Evolutionary conservation across 1,284 basidiomycete genomes (phyloP).

Genomic region (Papiliotrema flavescens): DNA sequence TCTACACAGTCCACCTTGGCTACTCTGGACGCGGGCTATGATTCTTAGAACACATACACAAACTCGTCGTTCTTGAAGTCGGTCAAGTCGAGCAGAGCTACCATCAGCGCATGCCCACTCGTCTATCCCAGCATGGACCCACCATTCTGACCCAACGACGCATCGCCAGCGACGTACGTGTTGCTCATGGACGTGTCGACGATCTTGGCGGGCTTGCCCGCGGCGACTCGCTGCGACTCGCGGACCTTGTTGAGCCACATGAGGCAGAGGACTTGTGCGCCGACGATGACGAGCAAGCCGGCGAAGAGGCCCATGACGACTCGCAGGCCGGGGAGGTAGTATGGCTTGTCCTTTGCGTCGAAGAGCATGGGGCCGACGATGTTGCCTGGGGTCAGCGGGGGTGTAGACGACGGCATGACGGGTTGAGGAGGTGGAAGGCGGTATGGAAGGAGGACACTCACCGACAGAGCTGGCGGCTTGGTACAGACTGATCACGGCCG

Average conservation of each 20-base stretch:
- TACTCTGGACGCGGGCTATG: not conserved
- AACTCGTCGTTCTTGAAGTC: conserved; percentile 43
- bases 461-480: conserved; percentile 18
- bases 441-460: not conserved
- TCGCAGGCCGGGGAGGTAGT: conserved; percentile 41
- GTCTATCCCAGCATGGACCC: not conserved
- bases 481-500: conserved; percentile 36
- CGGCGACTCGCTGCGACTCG: conserved; percentile 39
- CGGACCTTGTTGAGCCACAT: conserved; percentile 40
- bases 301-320: conserved; percentile 44
- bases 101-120: not conserved
- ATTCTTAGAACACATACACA: conserved; percentile 21
- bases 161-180: conserved; percentile 28
- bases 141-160: conserved; percentile 10
- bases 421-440: not conserved
- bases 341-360: conserved; percentile 40
- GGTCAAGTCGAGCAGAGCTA: conserved; percentile 22
- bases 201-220: conserved; percentile 42
- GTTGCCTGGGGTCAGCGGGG: conserved; percentile 16
- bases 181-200: conserved; percentile 41
- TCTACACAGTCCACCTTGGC: too few relatives aligned
- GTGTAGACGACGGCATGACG: too few relatives aligned
- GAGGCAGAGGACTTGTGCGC: conserved; percentile 31
- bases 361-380: conserved; percentile 39
- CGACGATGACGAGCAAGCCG: conserved; percentile 33